Percentiles rank a stretch among this genome's conserved stretches.
Conservation (phyloP, 345 rosid species). For the Boechera retrofracta region DNA sequence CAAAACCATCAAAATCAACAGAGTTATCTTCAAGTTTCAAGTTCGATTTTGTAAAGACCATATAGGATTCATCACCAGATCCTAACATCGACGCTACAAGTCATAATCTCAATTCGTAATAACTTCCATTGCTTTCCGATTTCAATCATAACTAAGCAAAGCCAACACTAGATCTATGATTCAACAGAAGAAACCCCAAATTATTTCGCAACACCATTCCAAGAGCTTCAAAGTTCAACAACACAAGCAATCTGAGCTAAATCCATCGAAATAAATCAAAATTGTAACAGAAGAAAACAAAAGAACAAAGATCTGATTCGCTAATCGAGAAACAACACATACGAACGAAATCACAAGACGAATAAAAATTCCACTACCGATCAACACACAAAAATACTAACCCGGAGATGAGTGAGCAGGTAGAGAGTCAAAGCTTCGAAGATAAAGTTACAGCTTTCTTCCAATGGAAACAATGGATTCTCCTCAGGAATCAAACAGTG, state of each 20-base stretch:
- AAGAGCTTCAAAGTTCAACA: not conserved
- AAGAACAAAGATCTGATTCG: not conserved
- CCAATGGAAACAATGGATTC: constrained; percentile 32
- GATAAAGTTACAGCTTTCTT: constrained; percentile 24
- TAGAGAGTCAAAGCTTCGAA: constrained; percentile 4
- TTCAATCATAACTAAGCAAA: not conserved
- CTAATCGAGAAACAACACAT: constrained; percentile 3
- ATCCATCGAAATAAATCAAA: not conserved
- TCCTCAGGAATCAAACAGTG: constrained; percentile 2
- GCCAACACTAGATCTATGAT: constrained; percentile 16
- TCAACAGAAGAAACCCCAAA: not conserved
- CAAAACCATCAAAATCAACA: constrained; percentile 6
- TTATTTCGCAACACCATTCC: too few species aligned
- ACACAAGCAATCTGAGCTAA: not conserved
- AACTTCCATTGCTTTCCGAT: not conserved
- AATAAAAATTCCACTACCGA: not conserved
- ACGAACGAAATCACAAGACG: not conserved
- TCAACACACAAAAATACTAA: constrained; percentile 15
- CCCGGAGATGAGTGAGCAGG: not conserved
- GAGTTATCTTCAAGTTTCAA: not conserved
- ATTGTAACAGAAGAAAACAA: not conserved
- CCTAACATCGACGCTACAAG: not conserved
- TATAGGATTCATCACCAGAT: constrained; percentile 22
- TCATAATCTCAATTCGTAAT: not conserved
- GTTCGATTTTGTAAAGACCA: not conserved